Base-by-base conservation (phyloP, 2,329 filamentous ascomycete species). In the Fusarium brachygibbosum region DNA sequence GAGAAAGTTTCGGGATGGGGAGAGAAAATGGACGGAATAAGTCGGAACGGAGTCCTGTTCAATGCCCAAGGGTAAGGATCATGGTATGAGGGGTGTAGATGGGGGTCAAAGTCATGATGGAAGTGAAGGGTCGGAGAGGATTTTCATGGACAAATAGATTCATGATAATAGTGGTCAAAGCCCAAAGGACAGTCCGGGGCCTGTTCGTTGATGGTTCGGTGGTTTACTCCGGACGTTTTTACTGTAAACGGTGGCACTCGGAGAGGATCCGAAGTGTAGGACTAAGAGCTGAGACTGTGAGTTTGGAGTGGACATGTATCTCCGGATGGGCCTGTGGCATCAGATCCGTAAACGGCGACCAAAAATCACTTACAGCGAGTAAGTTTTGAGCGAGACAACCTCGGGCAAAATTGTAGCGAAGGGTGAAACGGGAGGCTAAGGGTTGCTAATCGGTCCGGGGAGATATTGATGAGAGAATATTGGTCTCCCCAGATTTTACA, bases 401-500 rank as follows among this genome's bases (percentile, higher is more conserved):
- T 63, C 58, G 58, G 59, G 23, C 58, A 44, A 49, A 62, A 54
- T 23, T 29, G 35, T 49, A 55, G 49, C 63, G 62, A 70, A 54
- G 49, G 48, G 49, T 62, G 62, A 68, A 68, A 53, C 52, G 41
- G 63, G 52, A 63, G 42, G 58, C 52, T 62, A 58, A 42, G 41
- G 51, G 29, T 54, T 45, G 40, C 55, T 58, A 71, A 70, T 70
- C 68, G 67, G 68, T 58, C 68, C 68, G 68, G 44, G 42, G 29
- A 52, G 51, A 63, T 45, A 44, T 50, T 48, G 51, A 48, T 31
- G 57, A 37, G 49, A 42, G 35, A 49, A 38, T 23, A 32, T 41
- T 45, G 31, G 48, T 45, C 70, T 65, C 68, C 67, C 68, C 68
- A 40, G 68, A 70, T 70, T 70, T 41, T 61, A 40, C 48, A 21